A percentile compares a stretch with the other conserved stretches of the same genome.
Conservation (phyloP, 371 early-diverging fungal genomes). For the Dichotomocladium elegans region DNA sequence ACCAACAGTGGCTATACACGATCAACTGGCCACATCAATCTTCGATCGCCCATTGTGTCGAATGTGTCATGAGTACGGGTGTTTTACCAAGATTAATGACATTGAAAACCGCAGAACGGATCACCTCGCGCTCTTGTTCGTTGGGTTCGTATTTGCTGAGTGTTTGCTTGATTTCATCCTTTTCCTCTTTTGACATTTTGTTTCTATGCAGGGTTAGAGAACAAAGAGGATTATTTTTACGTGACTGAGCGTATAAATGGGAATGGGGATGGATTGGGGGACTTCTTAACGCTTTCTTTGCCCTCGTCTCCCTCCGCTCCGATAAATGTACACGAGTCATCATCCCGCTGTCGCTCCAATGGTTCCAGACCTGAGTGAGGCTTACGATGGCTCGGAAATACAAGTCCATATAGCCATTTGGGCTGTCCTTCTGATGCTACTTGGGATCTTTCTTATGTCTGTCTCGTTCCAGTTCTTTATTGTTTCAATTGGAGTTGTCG, state of each 20-base stretch:
- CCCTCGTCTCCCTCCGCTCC: background rate
- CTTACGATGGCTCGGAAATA: constrained; percentile 7
- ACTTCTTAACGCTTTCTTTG: background rate
- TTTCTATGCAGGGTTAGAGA: background rate
- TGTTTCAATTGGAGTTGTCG: constrained; percentile 16
- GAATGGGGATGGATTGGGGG: no score
- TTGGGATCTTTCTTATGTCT: constrained; percentile 16
- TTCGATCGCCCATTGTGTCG: background rate
- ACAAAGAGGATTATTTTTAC: no score
- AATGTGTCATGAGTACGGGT: background rate
- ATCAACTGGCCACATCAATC: background rate
- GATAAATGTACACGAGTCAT: background rate
- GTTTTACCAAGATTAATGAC: constrained; percentile 26
- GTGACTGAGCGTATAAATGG: background rate
- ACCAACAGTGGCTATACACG: constrained; percentile 27
- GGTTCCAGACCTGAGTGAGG: background rate
- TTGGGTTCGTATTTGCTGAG: constrained; percentile 24
- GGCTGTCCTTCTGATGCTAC: constrained; percentile 3
- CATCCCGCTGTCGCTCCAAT: no score
- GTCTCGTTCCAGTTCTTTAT: constrained; percentile 24
- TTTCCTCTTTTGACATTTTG: constrained; percentile 24
- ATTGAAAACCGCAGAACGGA: constrained; percentile 36
- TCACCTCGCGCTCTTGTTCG: constrained; percentile 23
- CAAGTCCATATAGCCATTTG: constrained; percentile 7
- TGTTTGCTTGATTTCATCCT: constrained; percentile 26